These are phyloP conservation scores for Postia placenta DNA, from an alignment of 768 basidiomycete genomes.

Conservation along the genomic window DNA sequence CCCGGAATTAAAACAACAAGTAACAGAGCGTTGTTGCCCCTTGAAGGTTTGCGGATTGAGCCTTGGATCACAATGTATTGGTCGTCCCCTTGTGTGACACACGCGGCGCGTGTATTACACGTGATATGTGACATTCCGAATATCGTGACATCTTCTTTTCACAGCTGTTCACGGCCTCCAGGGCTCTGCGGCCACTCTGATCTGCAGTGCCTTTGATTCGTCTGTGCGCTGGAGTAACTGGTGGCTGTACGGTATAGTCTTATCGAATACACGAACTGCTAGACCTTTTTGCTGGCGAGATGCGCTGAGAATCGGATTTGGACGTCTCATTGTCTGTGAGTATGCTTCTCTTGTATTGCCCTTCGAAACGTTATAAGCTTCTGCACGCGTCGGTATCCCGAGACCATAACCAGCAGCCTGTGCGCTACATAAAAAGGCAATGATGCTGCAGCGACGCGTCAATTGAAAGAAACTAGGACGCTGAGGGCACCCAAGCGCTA, in stretches of 20 bases:
- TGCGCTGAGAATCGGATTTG: too few relatives aligned
- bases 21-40: not conserved
- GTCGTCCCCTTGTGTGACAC: not conserved
- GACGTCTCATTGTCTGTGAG: not conserved
- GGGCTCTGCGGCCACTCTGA: too few relatives aligned
- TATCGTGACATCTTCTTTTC: too few relatives aligned
- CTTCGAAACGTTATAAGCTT: not conserved
- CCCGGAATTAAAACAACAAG: conserved; percentile 26
- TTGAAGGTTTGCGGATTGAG: not conserved
- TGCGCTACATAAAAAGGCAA: not conserved
- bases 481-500: not conserved
- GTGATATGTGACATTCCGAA: too few relatives aligned
- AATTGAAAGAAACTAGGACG: not conserved
- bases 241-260: too few relatives aligned
- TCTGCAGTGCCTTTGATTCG: too few relatives aligned
- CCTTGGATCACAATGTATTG: too few relatives aligned
- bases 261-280: too few relatives aligned
- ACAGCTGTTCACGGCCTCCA: too few relatives aligned
- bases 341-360: not conserved
- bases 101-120: not conserved
- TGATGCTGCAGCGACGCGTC: not conserved
- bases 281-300: too few relatives aligned
- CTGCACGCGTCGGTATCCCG: too few relatives aligned
- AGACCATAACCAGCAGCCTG: not conserved
- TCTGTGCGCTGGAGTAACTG: too few relatives aligned